Base-by-base conservation (phyloP, 1,284 basidiomycete genomes). In the Wolfiporia cocos region DNA sequence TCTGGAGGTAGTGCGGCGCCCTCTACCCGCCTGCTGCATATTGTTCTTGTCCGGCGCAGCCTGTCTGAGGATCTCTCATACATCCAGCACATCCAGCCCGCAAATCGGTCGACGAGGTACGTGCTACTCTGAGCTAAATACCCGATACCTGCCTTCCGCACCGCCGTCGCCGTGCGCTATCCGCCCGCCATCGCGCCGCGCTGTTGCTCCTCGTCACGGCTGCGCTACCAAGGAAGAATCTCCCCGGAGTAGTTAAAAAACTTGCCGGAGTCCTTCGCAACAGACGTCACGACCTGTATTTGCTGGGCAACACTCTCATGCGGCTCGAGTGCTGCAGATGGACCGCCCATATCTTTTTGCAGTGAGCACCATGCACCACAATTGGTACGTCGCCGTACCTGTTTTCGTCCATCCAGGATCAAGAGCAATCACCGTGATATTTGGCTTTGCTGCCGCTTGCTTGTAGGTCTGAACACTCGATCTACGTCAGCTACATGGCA, bases 401-500 rank as follows among this genome's bases (percentile, higher is more conserved):
- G 57, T 65, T 50, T 58, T 63, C 20, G 60, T 53, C 53, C 54
- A 61, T 1, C 53, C 58, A 4, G 58, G 58, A 44, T 59, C 57
- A 2, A 62, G 31, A 2, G 49, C 37, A 11, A 59, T 42, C 1
- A 48, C 41, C 10, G 54, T 53, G 17, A 59, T 33, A 36, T 63
- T 50, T 3, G 53, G 52, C 15, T 45, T 37, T 26, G 52, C 51
- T 20, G 44, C 41, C 6, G 49, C 50, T 48, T 62, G 62, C 44
- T 66, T 66, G 44, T 56, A 59, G 14, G 55, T 61, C 58, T 62
- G 5, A 14, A 17, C 15, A 10, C 6, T 17, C 10, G 31, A 7
- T 17, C 6, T 5, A 24, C 14, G 24, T 23, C 12, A 42, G 23
- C 22, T 15, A 26, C 12, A 21, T 9, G 7, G 26, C 26, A 28